A percentile compares a stretch with the other conserved stretches of the same genome.
These are phyloP conservation scores for Inga oerstediana DNA, from an alignment of 306 rosid species.

Conservation along the genomic window DNA sequence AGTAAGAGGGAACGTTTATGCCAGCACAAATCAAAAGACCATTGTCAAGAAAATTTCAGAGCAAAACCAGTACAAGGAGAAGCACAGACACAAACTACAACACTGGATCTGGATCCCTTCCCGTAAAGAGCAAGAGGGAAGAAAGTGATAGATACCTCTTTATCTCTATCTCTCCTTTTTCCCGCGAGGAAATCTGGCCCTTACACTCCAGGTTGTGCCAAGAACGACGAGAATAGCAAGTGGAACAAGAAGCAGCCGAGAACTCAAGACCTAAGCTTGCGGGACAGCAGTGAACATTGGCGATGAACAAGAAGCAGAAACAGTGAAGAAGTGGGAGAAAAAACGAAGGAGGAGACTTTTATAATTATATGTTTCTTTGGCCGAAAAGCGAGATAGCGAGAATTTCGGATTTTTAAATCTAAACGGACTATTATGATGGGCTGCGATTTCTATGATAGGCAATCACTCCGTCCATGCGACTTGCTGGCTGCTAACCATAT, in stretches of 20 bases:
- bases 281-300: background rate
- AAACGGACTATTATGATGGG: background rate
- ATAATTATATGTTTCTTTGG: background rate
- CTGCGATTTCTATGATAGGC: slow-evolving; percentile 10
- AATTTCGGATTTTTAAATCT: background rate
- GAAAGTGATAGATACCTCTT: background rate
- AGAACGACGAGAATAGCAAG: slow-evolving; percentile 6
- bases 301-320: background rate
- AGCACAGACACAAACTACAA: background rate
- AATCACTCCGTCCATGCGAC: background rate
- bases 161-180: background rate
- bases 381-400: background rate
- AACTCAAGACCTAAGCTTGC: background rate
- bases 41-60: background rate
- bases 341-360: background rate
- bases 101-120: background rate
- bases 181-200: background rate
- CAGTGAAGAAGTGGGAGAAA: background rate
- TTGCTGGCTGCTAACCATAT: background rate
- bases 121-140: background rate
- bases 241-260: background rate
- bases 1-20: slow-evolving; percentile 1
- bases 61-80: background rate
- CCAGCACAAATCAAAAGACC: slow-evolving; percentile 25
- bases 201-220: background rate